Evolutionary conservation across 2,329 filamentous ascomycete species (phyloP), one percentile per base, ranked within the genome.

Genomic region (Verticillium albo-atrum): DNA sequence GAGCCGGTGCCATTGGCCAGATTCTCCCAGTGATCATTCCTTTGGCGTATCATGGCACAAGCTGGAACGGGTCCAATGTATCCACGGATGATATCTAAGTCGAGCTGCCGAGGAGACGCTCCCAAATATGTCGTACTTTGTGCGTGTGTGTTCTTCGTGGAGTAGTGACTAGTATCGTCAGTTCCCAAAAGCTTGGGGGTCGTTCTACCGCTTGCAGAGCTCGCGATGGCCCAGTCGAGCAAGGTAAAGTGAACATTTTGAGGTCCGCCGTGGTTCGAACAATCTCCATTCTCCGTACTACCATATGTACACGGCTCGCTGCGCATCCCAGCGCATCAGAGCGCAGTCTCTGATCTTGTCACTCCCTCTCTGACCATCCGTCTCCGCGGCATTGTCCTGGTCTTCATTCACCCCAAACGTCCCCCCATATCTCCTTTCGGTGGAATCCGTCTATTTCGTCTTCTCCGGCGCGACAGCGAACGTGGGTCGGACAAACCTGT

Each of bases 401-500:
- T 23, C 20, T 14, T 50, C 42, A 12, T 7, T 7, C 42, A 4
- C 20, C 2, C 20, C 2, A 5, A 37, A 37, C 1, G 2, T 15
- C 2, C 25, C 42, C 42, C 20, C 42, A 7, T 20, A 23, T 12
- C n/a, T 50, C 20, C 20, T 23, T n/a, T 50, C 42, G n/a, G 10
- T 14, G n/a, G 6, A 23, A 2, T 3, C 20, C 42, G 20, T 23
- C 42, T 50, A 50, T 50, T 50, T 50, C 42, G 81, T 74, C 61
- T 83, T 77, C 66, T 78, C 74, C n/a, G 92, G 92, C 56, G 88
- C 87, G 62, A 89, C 83, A 54, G 88, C 87, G 74, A 87, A 93
- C 25, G 90, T 94, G 65, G 92, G 91, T 72, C 90, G 85, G 70
- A 96, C 87, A 71, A 91, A 94, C 75, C 90, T 92, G 68, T 27